A percentile compares a stretch with the other conserved stretches of the same genome.
These are phyloP conservation scores for Dimargaris cristalligena DNA, from an alignment of 192 early-diverging fungal genomes.

Conservation along the genomic window DNA sequence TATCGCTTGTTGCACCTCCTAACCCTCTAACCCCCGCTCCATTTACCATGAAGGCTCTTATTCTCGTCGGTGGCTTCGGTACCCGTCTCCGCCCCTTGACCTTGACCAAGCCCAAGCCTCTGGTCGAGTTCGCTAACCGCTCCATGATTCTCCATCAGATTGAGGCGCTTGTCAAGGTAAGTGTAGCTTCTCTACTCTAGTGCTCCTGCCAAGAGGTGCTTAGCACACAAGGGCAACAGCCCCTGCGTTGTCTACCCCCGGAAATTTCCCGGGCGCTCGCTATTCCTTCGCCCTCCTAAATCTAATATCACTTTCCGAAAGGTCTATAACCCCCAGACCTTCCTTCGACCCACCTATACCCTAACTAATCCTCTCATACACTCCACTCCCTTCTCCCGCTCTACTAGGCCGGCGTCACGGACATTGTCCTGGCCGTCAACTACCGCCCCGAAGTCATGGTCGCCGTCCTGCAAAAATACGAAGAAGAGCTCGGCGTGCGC, in stretches of 20 bases:
- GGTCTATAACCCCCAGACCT: no score
- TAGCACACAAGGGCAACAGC: no score
- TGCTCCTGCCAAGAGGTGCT: no score
- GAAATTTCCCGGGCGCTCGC: no score
- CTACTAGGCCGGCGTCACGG: slow-evolving; percentile 81
- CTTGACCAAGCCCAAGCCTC: slow-evolving; percentile 89
- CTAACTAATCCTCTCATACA: not conserved
- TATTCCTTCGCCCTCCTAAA: no score
- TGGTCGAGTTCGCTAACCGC: slow-evolving; percentile 98
- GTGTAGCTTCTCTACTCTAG: no score
- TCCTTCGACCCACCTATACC: no score
- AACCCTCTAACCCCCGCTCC: not conserved
- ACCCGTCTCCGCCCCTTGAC: slow-evolving; percentile 96
- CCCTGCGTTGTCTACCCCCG: no score
- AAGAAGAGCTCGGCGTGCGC: slow-evolving; percentile 75
- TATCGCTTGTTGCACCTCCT: no score
- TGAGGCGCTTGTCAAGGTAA: slow-evolving; percentile 86
- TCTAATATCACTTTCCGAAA: no score
- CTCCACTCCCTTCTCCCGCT: not conserved
- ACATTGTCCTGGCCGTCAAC: slow-evolving; percentile 96
- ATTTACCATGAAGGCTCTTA: slow-evolving; percentile 35
- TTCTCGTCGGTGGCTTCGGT: slow-evolving; percentile 81
- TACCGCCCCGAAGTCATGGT: slow-evolving; percentile 99
- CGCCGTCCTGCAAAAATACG: slow-evolving; percentile 79
- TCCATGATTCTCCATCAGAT: slow-evolving; percentile 99